Evolutionary conservation across 1,139 yeast genomes (phyloP), one percentile per base, ranked within the genome.

Genomic region (Diutina catenulata): DNA sequence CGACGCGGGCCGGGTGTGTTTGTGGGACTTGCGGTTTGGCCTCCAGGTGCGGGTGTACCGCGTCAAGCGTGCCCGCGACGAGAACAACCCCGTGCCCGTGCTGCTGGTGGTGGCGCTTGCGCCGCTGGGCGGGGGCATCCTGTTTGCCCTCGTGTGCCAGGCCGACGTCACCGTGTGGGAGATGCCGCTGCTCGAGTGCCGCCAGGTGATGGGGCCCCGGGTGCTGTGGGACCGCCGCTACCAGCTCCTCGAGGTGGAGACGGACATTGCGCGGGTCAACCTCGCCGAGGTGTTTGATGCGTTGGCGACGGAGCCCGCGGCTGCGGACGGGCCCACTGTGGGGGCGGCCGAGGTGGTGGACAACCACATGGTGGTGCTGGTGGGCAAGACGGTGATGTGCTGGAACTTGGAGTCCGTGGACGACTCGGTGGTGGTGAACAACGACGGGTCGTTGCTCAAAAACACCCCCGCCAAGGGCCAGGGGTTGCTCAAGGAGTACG

Each of bases 1-100:
- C 0, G 62, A 72, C 1, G 70, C 68, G 35, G 97, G 97, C 1
- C 59, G 78, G 1, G 53, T 91, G 24, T 76, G 76, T 43, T 55
- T 91, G 16, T 87, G 95, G 94, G 96, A 88, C 55, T 48, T 82
- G 33, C 62, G 95, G 40, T 84, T 86, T 52, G 66, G 65, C 28
- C 47, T 80, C 0, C 58, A 72, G 36, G 61, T 83, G 22, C 77
- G 72, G 43, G 62, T 79, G 1, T 82, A 87, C 77, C 68, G 69
- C 6, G 63, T 54, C 2, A 39, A 42, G 15, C 38, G 66, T 13
- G 62, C 65, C 13, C 57, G 66, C 15, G 47, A 42, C 4, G 40
- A 43, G 9, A 42, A 43, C 10, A 43, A 43, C 4, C 41, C 39
- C 18, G 28, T 39, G 16, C 39, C 45, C 8, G 53, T 64, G 28